Evolutionary conservation across 768 basidiomycete genomes (phyloP), one percentile per base, ranked within the genome.

Genomic region (Lentinula sp.): DNA sequence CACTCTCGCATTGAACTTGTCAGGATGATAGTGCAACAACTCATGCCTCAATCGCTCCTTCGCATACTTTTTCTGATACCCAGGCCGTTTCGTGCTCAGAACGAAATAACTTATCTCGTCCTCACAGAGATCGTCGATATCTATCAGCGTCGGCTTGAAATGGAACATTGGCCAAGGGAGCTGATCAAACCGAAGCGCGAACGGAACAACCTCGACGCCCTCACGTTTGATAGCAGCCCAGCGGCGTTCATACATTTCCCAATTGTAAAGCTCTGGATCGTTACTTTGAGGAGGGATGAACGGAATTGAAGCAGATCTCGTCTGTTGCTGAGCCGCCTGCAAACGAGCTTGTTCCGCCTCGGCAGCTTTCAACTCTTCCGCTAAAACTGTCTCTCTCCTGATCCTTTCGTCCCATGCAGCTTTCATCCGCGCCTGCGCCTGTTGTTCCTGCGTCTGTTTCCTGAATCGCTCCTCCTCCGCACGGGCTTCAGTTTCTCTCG

Each of bases 11-110:
- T 35, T 42, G 6, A 59, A 59, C 45, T 59, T 59, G 11, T 59
- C 57, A 5, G 57, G 57, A 49, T 59, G 57, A 23, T 59, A 59
- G 10, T n/a, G 15, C 28, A 59, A 39, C 21, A 59, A 45, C 45
- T 46, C 46, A 21, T 18, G n/a, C 16, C 37, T 31, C 34, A 59
- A 16, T 49, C 57, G 23, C 13, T 59, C 23, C 57, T 49, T 59
- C 7, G n/a, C 45, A 21, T 6, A 16, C 15, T 35, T 32, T 6
- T 7, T 35, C 16, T 49, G 15, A n/a, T n/a, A 59, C n/a, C 45
- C 57, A 2, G 57, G 57, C 8, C 57, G 32, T 15, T n/a, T 35
- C 11, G 21, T 32, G 45, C 13, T 21, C 5, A 59, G 32, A 37
- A 59, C n/a, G 23, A 59, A 59, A 3, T 13, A 16, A 21, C 45